Conservation (phyloP, 2,329 filamentous ascomycete genomes). For the Monilinia fructigena region DNA sequence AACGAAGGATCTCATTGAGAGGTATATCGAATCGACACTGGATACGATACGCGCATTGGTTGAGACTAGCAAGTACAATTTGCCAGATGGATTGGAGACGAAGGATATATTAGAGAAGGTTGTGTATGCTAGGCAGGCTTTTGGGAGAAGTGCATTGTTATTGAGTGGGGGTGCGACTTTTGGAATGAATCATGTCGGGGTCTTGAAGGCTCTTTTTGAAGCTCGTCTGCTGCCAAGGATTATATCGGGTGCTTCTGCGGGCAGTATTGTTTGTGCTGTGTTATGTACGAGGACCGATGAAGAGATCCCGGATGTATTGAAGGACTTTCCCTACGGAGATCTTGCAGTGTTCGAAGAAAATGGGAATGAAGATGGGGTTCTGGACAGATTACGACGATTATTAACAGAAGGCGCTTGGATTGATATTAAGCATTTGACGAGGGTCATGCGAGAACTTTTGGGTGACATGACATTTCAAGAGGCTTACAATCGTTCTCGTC, state of each 20-base stretch:
- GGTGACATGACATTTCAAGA: conserved; percentile 94
- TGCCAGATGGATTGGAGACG: conserved; percentile 54
- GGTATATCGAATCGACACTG: conserved; percentile 78
- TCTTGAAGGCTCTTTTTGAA: conserved; percentile 65
- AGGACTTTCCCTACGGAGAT: conserved; percentile 60
- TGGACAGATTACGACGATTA: conserved; percentile 69
- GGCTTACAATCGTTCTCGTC: conserved; percentile 88
- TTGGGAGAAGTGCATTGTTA: conserved; percentile 64
- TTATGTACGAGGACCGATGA: conserved; percentile 62
- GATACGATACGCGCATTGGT: conserved; percentile 72
- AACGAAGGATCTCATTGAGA: conserved; percentile 83
- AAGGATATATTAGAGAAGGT: conserved; percentile 57
- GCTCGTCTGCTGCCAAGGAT: conserved; percentile 62
- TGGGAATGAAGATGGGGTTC: conserved; percentile 59
- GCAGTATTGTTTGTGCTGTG: conserved; percentile 67
- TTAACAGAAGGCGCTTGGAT: conserved; percentile 82
- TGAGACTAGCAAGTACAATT: conserved; percentile 52
- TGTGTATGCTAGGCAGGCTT: conserved; percentile 60
- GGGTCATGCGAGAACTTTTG: conserved; percentile 77
- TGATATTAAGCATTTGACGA: conserved; percentile 76
- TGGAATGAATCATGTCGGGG: conserved; percentile 71
- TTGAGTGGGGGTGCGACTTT: conserved; percentile 69
- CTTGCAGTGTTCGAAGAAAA: conserved; percentile 62
- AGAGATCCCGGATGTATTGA: conserved; percentile 58
- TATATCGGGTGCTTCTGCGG: conserved; percentile 66